Evolutionary conservation across 2,329 filamentous ascomycete genomes (phyloP), one percentile per base, ranked within the genome.

Genomic region (Elsinoe necatrix): DNA sequence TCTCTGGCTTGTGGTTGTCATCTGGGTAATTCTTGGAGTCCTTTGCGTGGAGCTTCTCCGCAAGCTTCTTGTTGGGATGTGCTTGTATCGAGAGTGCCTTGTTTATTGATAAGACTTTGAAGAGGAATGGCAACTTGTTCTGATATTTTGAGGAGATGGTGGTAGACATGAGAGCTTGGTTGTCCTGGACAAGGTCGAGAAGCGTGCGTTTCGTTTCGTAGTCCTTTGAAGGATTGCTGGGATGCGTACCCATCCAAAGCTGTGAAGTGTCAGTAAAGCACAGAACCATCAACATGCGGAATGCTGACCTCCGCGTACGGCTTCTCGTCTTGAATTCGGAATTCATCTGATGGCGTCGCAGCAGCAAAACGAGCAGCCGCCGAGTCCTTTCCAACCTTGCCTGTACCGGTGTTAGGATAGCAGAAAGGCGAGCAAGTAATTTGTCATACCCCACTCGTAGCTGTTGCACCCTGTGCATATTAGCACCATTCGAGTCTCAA

Each of bases 181-280:
- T 96, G 64, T 92, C 87, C 68, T 89, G 78, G 55, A 96, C 85
- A 45, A 97, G 80, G 59, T 96, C 90, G 62, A 95, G 83, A 9
- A 98, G 81, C 1, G 87, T 86, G 55, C 89, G 86, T 69, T 90
- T 86, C 25, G 93, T 95, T 50, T 80, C 76, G 63, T 95, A 71
- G 68, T 97, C 90, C 71, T 87, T 95, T 58, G 93, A 97, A 16
- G 93, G 93, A 66, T 96, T 90, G 45, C 89, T 95, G 43, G 92
- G 91, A 67, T 98, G 93, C 1, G 92, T 96, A 67, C 93, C 93
- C 93, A 98, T 98, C 93, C 93, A 98, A 66, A 98, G 77, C 90
- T 96, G 64, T 29, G 31, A 34, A 11, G 16, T 27, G 31, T 39
- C 57, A 71, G 54, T 72, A 64, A 47, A 37, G 58, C 23, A 20